Base-by-base conservation (phyloP, 306 rosid genomes). In the Cucumis sativus region DNA sequence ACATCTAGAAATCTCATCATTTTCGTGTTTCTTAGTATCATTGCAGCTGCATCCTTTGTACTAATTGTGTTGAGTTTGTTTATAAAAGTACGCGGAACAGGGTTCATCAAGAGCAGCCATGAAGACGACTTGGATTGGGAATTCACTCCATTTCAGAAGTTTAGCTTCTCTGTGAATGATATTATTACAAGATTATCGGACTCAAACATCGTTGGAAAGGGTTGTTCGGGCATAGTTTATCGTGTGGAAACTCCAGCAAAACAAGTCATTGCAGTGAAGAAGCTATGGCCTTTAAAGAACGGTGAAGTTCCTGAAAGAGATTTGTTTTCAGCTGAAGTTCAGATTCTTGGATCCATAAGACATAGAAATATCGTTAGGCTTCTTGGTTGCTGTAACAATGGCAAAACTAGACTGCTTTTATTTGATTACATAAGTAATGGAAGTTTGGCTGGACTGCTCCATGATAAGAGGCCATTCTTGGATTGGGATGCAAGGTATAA, bases 401-500 rank as follows among this genome's bases (percentile, higher is more conserved):
- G 97, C 72, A 88, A 84, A 83, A 90, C 92, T 12, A 86, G 90
- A 69, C 71, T 94, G 77, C 98, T 94, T 58, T 65, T 94, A 86
- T 94, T 94, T 84, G 98, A 94, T 85, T 94, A 85, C 72, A 94
- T 94, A 75, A 83, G 89, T 51, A 91, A 94, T 61, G 98, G 98
- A 37, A 91, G 97, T 84, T 85, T 94, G 82, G 80, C 80, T 40
- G 86, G 88, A 33, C 59, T 90, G 80, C 95, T 94, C 77, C 98
- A 94, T 72, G 94, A 90, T 63, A 91, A 84, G 82, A 89, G 89
- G 83, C 39, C 86, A 80, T 91, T 94, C 88, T 90, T 94, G 91
- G 97, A 91, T 57, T 94, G 98, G 98, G 97, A 94, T 84, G 89
- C 93, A 76, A 87, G 98, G 87, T 91, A 91, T 65, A 88, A 90